Evolutionary conservation across 2,329 filamentous ascomycete species (phyloP).

Genomic region (Verruconis gallopava): DNA sequence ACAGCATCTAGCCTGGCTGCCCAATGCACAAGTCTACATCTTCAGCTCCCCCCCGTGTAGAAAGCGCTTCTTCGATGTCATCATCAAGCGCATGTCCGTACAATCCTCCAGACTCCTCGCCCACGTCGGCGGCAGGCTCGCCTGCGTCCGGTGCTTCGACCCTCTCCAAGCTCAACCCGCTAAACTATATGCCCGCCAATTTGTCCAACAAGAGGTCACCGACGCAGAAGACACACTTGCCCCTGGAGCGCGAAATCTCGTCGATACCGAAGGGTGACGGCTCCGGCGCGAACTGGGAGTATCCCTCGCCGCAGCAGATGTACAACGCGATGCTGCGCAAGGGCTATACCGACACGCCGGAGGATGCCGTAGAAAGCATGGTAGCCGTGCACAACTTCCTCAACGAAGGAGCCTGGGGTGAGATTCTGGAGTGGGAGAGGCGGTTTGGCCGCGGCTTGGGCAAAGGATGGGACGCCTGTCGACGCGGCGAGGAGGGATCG

Average conservation of each 20-base stretch:
- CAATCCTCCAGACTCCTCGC: conserved; percentile 31
- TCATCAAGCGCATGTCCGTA: conserved; percentile 37
- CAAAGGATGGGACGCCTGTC: conserved; percentile 61
- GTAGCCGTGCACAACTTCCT: conserved; percentile 96
- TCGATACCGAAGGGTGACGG: conserved; percentile 78
- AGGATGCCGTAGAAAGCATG: conserved; percentile 91
- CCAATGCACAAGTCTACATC: conserved; percentile 49
- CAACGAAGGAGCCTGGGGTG: conserved; percentile 93
- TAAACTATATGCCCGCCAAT: conserved; percentile 92
- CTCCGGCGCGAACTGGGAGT: conserved; percentile 78
- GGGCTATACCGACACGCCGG: conserved; percentile 86
- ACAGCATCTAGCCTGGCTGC: conserved; percentile 44
- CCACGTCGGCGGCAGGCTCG: conserved; percentile 17
- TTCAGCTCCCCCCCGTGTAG: conserved; percentile 17
- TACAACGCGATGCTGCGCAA: conserved; percentile 96
- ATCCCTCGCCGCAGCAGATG: conserved; percentile 98
- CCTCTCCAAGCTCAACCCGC: conserved; percentile 55
- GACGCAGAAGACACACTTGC: conserved; percentile 60
- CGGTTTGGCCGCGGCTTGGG: conserved; percentile 64
- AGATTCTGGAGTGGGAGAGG: conserved; percentile 88
- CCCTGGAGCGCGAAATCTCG: conserved; percentile 68
- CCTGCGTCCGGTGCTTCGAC: conserved; percentile 25
- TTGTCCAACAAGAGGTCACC: conserved; percentile 49
- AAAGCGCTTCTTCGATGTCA: conserved; percentile 19
- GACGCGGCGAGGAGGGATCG: conserved; percentile 57